phyloP scores from a whole-genome alignment of 2,329 filamentous ascomycete genomes.

The Cladosporium oxysporum region DNA sequence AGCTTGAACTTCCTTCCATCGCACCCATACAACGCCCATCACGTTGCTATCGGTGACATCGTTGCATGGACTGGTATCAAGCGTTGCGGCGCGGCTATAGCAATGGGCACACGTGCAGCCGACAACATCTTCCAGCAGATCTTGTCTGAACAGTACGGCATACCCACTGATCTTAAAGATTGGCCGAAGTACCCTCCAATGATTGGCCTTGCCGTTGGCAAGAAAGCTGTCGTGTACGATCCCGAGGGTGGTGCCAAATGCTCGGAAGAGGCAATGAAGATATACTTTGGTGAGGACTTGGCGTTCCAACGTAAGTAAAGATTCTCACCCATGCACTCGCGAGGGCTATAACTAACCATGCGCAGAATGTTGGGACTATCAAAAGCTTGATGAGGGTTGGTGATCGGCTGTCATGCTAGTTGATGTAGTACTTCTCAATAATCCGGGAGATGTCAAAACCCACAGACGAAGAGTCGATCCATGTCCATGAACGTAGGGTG shows the following conservation, averaged over 20 bases:
- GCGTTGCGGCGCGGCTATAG: constrained; percentile 74
- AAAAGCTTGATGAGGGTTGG: constrained; percentile 18
- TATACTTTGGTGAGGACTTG: constrained; percentile 69
- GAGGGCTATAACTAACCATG: neutral
- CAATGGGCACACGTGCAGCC: constrained; percentile 67
- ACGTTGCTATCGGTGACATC: constrained; percentile 72
- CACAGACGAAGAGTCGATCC: no score
- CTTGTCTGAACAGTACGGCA: constrained; percentile 39
- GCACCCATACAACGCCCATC: constrained; percentile 59
- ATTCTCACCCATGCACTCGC: neutral
- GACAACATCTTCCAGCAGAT: constrained; percentile 68
- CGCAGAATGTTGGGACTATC: constrained; percentile 17
- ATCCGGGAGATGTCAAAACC: neutral
- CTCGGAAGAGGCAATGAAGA: constrained; percentile 63
- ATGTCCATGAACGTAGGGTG: no score
- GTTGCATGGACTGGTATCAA: constrained; percentile 76
- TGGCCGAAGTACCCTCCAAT: constrained; percentile 57
- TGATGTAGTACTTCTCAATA: neutral
- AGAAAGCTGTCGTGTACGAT: constrained; percentile 66
- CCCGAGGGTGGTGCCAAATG: constrained; percentile 58
- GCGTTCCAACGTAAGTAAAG: constrained; percentile 34
- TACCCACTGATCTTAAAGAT: constrained; percentile 37
- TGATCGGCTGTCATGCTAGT: neutral
- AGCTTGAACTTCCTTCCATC: constrained; percentile 58
- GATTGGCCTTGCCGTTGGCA: constrained; percentile 72